Conservation (phyloP, 345 rosid genomes). For the Populus ilicifolia region DNA sequence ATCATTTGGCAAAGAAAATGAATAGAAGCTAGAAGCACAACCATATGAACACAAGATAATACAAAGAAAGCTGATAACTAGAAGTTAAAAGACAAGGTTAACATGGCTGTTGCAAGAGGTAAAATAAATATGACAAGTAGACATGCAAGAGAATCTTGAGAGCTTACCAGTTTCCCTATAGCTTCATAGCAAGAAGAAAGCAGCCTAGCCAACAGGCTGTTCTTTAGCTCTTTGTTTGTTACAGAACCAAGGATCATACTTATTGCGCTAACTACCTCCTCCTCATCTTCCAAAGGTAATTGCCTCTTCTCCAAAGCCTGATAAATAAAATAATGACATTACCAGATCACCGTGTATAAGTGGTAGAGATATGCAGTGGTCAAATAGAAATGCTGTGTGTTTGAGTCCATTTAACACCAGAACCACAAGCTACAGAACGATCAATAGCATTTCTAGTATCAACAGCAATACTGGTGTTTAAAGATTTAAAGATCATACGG, state of each 20-base stretch:
- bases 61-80: background rate
- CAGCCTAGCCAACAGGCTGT: slow-evolving; percentile 66
- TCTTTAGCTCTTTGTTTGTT: slow-evolving; percentile 66
- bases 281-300: slow-evolving; percentile 85
- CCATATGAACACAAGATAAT: background rate
- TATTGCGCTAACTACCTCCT: slow-evolving; percentile 77
- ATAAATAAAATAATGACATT: background rate
- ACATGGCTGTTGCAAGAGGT: background rate
- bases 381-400: background rate
- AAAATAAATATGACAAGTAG: slow-evolving; percentile 6
- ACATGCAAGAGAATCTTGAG: slow-evolving; percentile 10
- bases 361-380: background rate
- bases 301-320: slow-evolving; percentile 72
- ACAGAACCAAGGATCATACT: slow-evolving; percentile 64
- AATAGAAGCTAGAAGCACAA: background rate
- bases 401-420: background rate
- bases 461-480: no score
- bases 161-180: slow-evolving; percentile 76
- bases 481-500: no score
- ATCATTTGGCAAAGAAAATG: background rate
- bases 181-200: slow-evolving; percentile 87
- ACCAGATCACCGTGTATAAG: background rate
- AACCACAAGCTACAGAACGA: background rate
- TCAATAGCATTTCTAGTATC: no score
- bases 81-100: background rate